Evolutionary conservation across 169 alveolate species (phyloP).

Genomic region (Perkinsus chesapeaki): DNA sequence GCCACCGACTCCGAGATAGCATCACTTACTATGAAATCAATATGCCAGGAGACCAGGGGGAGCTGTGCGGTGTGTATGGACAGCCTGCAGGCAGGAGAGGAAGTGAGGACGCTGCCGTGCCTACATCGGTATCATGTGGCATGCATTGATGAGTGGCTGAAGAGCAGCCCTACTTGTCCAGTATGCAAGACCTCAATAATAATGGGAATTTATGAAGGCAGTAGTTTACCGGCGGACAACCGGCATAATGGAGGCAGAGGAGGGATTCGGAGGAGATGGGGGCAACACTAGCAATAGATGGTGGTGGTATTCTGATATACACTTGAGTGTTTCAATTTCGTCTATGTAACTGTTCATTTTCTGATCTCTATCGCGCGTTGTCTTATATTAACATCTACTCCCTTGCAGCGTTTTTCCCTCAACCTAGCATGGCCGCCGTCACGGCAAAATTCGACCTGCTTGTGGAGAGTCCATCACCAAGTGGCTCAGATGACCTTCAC

Average conservation of each 20-base stretch:
- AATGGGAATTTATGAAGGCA: not conserved
- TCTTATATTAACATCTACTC: not conserved
- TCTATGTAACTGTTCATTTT: not conserved
- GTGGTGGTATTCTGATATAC: not conserved
- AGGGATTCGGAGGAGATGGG: no score
- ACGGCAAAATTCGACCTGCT: no score
- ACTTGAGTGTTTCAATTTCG: not conserved
- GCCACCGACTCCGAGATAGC: not conserved
- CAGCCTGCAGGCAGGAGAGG: constrained; percentile 12
- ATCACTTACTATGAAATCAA: not conserved
- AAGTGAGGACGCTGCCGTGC: constrained; percentile 35
- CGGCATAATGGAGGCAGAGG: no score
- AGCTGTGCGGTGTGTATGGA: not conserved
- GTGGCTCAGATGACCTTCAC: no score
- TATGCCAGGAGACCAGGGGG: not conserved
- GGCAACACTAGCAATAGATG: not conserved
- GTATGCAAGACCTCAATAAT: constrained; percentile 25
- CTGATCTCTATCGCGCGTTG: not conserved
- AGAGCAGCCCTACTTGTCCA: constrained; percentile 43
- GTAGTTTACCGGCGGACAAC: no score
- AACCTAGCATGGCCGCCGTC: no score
- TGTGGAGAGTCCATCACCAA: no score
- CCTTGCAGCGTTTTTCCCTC: no score
- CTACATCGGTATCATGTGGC: constrained; percentile 37
- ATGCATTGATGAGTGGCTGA: constrained; percentile 42